Conservation (phyloP, 1,284 basidiomycete species). For the Sanghuangporus sanghuang region DNA sequence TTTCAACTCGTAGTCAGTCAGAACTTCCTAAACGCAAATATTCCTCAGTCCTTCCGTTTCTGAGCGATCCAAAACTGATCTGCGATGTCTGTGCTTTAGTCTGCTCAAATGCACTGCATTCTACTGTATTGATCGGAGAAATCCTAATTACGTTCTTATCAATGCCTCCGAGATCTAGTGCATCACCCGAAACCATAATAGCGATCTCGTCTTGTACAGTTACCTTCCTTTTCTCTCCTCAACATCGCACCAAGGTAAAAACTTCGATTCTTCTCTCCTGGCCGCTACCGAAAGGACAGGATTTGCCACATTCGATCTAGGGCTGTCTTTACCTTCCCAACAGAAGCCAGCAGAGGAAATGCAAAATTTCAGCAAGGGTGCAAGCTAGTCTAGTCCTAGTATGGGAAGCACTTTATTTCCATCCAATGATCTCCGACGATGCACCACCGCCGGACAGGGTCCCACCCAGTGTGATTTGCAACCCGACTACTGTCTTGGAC, state of each 20-base stretch:
- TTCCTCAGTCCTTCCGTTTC: too few species aligned
- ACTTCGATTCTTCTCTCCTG: background rate
- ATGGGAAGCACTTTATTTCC: background rate
- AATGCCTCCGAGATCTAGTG: background rate
- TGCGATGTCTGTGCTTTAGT: too few species aligned
- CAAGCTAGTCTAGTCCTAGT: background rate
- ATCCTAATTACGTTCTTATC: background rate
- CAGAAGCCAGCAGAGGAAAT: background rate
- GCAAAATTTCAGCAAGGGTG: background rate
- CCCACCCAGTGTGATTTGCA: background rate
- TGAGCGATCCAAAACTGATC: too few species aligned
- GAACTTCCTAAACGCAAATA: too few species aligned
- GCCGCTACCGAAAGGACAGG: background rate
- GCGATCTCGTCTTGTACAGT: background rate
- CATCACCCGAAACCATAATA: background rate
- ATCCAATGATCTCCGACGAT: background rate
- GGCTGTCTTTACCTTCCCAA: background rate
- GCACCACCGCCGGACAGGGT: background rate
- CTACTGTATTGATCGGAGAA: background rate
- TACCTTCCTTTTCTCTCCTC: background rate
- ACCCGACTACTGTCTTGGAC: background rate
- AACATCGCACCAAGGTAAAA: background rate
- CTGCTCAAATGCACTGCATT: background rate
- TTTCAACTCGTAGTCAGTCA: too few species aligned
- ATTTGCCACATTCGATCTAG: background rate